Conservation (phyloP, 371 early-diverging fungal genomes). For the Mortierella sp. region DNA sequence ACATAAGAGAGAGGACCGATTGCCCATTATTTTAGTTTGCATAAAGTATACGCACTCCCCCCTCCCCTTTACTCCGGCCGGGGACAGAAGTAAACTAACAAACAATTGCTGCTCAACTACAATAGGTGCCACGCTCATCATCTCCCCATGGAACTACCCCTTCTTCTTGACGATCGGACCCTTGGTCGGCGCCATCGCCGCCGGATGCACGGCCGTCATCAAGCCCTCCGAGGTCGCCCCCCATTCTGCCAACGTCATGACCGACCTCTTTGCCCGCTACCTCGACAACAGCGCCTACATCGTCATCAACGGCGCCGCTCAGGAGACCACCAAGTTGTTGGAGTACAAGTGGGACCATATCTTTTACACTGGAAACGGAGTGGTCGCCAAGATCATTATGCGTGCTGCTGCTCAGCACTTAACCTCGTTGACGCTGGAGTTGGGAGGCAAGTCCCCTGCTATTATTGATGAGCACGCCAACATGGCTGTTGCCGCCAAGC, state of each 20-base stretch:
- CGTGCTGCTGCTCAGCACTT: slow-evolving; percentile 81
- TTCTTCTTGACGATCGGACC: slow-evolving; percentile 70
- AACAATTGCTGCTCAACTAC: not conserved
- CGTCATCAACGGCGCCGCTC: slow-evolving; percentile 85
- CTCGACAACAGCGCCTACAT: slow-evolving; percentile 77
- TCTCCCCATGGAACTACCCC: slow-evolving; percentile 84
- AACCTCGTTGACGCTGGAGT: slow-evolving; percentile 85
- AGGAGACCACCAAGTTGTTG: slow-evolving; percentile 84
- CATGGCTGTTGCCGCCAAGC: slow-evolving; percentile 74
- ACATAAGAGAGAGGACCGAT: not conserved
- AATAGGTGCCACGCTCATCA: slow-evolving; percentile 58
- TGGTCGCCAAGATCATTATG: slow-evolving; percentile 86
- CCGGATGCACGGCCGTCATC: slow-evolving; percentile 84
- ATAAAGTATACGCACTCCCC: slow-evolving; percentile 21
- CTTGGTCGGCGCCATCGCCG: slow-evolving; percentile 89
- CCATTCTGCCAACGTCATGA: slow-evolving; percentile 76
- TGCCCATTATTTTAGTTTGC: not conserved
- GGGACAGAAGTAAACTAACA: not conserved
- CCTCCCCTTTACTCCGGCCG: not conserved
- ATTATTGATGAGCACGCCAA: slow-evolving; percentile 78
- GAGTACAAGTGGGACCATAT: slow-evolving; percentile 84
- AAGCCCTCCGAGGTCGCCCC: slow-evolving; percentile 89
- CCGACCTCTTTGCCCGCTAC: slow-evolving; percentile 77
- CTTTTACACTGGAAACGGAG: slow-evolving; percentile 89
- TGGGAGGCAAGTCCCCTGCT: slow-evolving; percentile 92